phyloP scores from a whole-genome alignment of 2,329 filamentous ascomycete species.

The Penicillium sp. region DNA sequence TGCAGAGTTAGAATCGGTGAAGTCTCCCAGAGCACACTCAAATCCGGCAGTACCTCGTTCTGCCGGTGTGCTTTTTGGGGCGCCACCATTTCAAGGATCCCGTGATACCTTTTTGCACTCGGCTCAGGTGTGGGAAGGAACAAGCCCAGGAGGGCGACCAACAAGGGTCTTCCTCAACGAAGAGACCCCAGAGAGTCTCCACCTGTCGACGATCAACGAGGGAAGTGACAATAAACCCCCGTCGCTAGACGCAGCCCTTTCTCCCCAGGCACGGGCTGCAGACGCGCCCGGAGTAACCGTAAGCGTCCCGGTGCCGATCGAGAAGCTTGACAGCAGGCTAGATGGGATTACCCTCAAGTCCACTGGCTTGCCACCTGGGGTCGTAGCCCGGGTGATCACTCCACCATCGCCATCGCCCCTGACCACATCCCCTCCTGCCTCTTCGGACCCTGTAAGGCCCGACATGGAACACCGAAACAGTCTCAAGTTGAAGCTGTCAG shows the following conservation, averaged over 20 bases:
- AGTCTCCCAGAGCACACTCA: slow-evolving; percentile 11
- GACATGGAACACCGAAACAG: slow-evolving; percentile 30
- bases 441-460: slow-evolving; percentile 24
- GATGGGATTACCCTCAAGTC: slow-evolving; percentile 51
- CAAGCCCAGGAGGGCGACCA: slow-evolving; percentile 39
- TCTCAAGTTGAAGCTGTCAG: slow-evolving; percentile 37
- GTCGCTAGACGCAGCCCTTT: slow-evolving; percentile 43
- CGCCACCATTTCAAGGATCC: slow-evolving; percentile 10
- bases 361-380: slow-evolving; percentile 43
- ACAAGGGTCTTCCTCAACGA: slow-evolving; percentile 47
- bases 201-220: slow-evolving; percentile 30
- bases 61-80: slow-evolving; percentile 14
- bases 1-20: slow-evolving; percentile 39
- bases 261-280: slow-evolving; percentile 34
- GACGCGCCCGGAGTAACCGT: slow-evolving; percentile 30
- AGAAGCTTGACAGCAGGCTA: slow-evolving; percentile 46
- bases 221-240: slow-evolving; percentile 29
- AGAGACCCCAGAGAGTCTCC: slow-evolving; percentile 26
- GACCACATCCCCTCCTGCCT: slow-evolving; percentile 26
- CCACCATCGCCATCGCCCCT: slow-evolving; percentile 37
- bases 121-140: slow-evolving; percentile 46
- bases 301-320: slow-evolving; percentile 46
- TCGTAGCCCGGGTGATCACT: slow-evolving; percentile 46
- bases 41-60: slow-evolving; percentile 4
- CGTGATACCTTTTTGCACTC: slow-evolving; percentile 10